Percentiles rank a stretch among this genome's conserved stretches.
Evolutionary conservation across 805 yeast species (phyloP).

Genomic region (Yarrowia sp.): DNA sequence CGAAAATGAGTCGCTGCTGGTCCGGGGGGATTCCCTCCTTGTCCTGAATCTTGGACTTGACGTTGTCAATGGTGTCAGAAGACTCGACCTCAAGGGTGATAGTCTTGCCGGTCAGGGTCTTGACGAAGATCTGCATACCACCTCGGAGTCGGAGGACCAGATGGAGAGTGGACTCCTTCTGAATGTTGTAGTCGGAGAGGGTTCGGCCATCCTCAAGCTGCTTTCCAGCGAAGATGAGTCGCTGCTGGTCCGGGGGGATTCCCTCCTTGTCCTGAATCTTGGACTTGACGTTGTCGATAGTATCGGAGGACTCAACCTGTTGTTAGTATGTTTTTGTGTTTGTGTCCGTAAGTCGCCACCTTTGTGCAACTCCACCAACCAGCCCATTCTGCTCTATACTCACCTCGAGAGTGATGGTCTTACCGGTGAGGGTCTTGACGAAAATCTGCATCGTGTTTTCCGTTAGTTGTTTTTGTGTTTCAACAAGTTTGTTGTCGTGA

Average conservation of each 20-base stretch:
- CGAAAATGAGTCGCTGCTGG: slow-evolving; percentile 91
- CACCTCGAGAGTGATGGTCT: slow-evolving; percentile 83
- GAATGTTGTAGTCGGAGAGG: slow-evolving; percentile 90
- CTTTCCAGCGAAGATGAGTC: slow-evolving; percentile 93
- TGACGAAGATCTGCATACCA: slow-evolving; percentile 79
- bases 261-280: slow-evolving; percentile 96
- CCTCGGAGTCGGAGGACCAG: slow-evolving; percentile 86
- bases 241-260: slow-evolving; percentile 94
- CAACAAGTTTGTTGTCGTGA: neutral
- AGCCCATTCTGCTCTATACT: neutral
- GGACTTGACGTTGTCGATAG: slow-evolving; percentile 89
- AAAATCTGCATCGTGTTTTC: slow-evolving; percentile 55
- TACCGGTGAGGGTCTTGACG: slow-evolving; percentile 85
- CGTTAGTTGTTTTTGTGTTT: neutral
- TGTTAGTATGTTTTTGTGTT: neutral
- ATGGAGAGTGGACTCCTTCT: slow-evolving; percentile 86
- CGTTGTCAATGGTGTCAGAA: slow-evolving; percentile 94
- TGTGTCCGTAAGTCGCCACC: neutral
- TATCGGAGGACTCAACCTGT: slow-evolving; percentile 86
- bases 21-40: slow-evolving; percentile 97
- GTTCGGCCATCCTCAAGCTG: slow-evolving; percentile 96
- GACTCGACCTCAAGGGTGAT: slow-evolving; percentile 87
- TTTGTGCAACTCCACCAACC: neutral
- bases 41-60: slow-evolving; percentile 90
- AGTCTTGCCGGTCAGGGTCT: slow-evolving; percentile 86